Percentiles rank a stretch among this genome's conserved stretches.
Conservation (phyloP, 2,329 filamentous ascomycete species). For the Juglanconis oblonga region DNA sequence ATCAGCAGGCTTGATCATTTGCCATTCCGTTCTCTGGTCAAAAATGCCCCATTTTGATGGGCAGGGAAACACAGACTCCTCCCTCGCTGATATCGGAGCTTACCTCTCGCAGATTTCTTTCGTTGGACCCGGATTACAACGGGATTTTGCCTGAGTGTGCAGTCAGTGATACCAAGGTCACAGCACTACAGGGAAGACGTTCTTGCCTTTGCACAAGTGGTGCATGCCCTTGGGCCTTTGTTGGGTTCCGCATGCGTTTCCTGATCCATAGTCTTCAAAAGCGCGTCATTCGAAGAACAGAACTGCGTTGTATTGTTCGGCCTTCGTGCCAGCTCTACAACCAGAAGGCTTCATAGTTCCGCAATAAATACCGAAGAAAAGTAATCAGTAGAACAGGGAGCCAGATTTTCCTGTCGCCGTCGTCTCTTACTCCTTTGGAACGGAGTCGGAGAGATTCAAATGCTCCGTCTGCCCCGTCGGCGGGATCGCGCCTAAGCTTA, state of each 20-base stretch:
- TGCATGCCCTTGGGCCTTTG: slow-evolving; percentile 48
- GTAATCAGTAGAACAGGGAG: not conserved
- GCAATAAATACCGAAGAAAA: too few relatives aligned
- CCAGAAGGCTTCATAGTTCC: not conserved
- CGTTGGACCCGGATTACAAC: slow-evolving; percentile 43
- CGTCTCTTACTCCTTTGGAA: not conserved
- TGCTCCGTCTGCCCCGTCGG: not conserved
- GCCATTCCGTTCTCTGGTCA: too few relatives aligned
- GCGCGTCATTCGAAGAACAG: not conserved
- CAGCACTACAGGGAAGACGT: not conserved
- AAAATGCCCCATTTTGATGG: too few relatives aligned
- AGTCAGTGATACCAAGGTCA: too few relatives aligned
- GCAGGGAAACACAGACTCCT: too few relatives aligned
- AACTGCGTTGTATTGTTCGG: not conserved
- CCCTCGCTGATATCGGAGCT: slow-evolving; percentile 13
- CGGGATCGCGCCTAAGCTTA: not conserved
- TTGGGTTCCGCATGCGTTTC: slow-evolving; percentile 9
- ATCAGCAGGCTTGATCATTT: not conserved
- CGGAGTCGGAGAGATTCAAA: slow-evolving; percentile 6
- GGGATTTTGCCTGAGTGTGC: slow-evolving; percentile 40
- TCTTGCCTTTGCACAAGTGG: slow-evolving; percentile 42
- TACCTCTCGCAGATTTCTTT: slow-evolving; percentile 47
- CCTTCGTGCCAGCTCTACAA: not conserved
- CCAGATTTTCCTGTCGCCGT: not conserved
- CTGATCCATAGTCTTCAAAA: slow-evolving; percentile 4